Conservation (phyloP, 371 early-diverging fungal species). For the Rhizopus sp. region DNA sequence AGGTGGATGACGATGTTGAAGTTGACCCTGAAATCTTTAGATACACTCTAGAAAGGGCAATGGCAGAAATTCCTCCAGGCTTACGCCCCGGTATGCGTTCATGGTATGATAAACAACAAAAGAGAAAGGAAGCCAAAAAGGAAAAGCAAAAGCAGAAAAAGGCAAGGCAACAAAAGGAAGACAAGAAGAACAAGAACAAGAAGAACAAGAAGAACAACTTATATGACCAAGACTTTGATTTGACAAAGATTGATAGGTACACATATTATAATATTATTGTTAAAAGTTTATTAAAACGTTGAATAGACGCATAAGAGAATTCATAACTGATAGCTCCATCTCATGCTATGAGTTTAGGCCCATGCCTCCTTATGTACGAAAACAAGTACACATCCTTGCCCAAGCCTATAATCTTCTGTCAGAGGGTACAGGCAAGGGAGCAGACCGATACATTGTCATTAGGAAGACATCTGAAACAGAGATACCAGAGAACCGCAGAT, state of each 20-base stretch:
- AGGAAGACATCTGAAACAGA: constrained; percentile 54
- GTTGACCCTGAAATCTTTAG: constrained; percentile 27
- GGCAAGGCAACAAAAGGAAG: constrained; percentile 19
- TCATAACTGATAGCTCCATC: constrained; percentile 39
- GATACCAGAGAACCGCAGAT: constrained; percentile 51
- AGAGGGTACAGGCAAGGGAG: constrained; percentile 51
- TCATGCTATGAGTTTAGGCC: constrained; percentile 51
- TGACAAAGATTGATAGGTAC: constrained; percentile 20
- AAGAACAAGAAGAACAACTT: constrained; percentile 16
- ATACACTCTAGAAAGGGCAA: constrained; percentile 22
- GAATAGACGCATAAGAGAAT: constrained; percentile 39
- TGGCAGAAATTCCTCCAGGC: constrained; percentile 28
- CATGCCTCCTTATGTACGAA: constrained; percentile 53
- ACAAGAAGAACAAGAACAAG: constrained; percentile 17
- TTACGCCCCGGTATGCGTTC: constrained; percentile 23
- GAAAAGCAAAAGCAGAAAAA: constrained; percentile 21
- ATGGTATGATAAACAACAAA: constrained; percentile 33
- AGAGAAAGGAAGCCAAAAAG: constrained; percentile 10
- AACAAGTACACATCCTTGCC: constrained; percentile 56
- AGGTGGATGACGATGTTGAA: constrained; percentile 17
- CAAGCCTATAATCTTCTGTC: constrained; percentile 54
- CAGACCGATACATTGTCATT: constrained; percentile 31
- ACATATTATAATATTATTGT: not conserved
- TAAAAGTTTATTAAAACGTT: not conserved
- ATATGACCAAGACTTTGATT: constrained; percentile 5